Percentiles rank a stretch among this genome's conserved stretches.
Conservation (phyloP, 2,329 filamentous ascomycete species). For the Grosmannia penicillata region DNA sequence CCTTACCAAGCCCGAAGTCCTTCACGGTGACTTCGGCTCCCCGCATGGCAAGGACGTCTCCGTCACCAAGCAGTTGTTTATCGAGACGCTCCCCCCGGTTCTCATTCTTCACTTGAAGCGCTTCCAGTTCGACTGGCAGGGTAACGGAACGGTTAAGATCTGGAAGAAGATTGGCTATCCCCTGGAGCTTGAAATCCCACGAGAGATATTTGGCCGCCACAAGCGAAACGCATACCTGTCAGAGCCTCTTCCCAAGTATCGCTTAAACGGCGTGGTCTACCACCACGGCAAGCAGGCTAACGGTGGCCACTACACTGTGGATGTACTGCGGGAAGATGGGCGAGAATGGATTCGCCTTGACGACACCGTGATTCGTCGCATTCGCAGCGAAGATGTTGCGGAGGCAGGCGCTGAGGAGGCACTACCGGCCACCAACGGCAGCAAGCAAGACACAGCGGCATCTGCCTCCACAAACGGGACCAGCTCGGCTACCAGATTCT, state of each 20-base stretch:
- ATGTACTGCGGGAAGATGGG: constrained; percentile 87
- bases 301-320: constrained; percentile 95
- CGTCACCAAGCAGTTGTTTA: constrained; percentile 88
- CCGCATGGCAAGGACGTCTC: constrained; percentile 60
- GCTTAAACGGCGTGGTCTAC: constrained; percentile 80
- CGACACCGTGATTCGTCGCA: constrained; percentile 76
- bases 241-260: constrained; percentile 66
- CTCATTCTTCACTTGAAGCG: constrained; percentile 92
- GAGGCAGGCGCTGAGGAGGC: constrained; percentile 70
- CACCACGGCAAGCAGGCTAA: constrained; percentile 96
- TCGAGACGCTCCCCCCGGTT: constrained; percentile 80
- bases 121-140: constrained; percentile 84
- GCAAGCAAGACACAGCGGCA: not conserved
- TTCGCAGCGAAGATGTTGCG: constrained; percentile 78
- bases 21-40: constrained; percentile 75
- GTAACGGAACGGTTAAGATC: constrained; percentile 79
- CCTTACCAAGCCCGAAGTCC: constrained; percentile 66
- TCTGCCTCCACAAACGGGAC: constrained; percentile 27
- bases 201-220: constrained; percentile 69
- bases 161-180: constrained; percentile 98
- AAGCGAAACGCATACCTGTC: constrained; percentile 51
- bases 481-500: constrained; percentile 56
- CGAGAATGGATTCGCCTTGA: constrained; percentile 92
- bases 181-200: constrained; percentile 83
- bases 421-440: constrained; percentile 13